phyloP scores from a whole-genome alignment of 768 basidiomycete genomes.

The Tulasnella sp. region DNA sequence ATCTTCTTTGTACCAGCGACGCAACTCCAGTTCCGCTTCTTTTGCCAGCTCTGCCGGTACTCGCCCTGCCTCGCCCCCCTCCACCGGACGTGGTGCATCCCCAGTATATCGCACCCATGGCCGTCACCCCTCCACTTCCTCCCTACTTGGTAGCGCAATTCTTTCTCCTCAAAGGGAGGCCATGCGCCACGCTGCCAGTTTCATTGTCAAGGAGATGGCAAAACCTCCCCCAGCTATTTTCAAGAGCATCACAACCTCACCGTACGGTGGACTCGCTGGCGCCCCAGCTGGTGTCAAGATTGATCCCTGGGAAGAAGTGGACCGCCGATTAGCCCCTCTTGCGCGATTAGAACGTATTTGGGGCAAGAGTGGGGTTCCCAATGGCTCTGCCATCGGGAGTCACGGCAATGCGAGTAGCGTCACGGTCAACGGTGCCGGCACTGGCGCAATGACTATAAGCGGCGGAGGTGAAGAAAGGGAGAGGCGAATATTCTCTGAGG shows the following conservation, averaged over 20 bases:
- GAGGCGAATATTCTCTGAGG: constrained; percentile 56
- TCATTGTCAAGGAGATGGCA: constrained; percentile 54
- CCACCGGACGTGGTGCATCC: constrained; percentile 28
- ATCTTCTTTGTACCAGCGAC: background rate
- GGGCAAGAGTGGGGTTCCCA: constrained; percentile 51
- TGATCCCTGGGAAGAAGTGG: constrained; percentile 58
- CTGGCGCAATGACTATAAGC: constrained; percentile 19
- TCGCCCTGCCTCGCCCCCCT: constrained; percentile 31
- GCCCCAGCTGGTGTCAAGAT: constrained; percentile 23
- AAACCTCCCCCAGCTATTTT: constrained; percentile 47
- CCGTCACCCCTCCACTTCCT: constrained; percentile 31
- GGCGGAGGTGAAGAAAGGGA: constrained; percentile 61
- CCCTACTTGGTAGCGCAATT: background rate
- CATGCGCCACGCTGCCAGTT: constrained; percentile 49
- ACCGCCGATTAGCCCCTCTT: constrained; percentile 47
- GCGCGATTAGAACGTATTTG: constrained; percentile 62
- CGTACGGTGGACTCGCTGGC: constrained; percentile 27
- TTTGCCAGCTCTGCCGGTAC: background rate
- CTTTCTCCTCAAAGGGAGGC: constrained; percentile 53
- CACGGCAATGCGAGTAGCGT: constrained; percentile 31
- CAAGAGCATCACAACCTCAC: constrained; percentile 29
- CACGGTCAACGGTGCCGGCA: constrained; percentile 23
- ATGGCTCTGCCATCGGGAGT: constrained; percentile 20
- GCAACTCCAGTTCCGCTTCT: constrained; percentile 13
- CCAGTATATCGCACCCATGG: constrained; percentile 42